Percentiles rank a stretch among this genome's conserved stretches.
Conservation (phyloP, 352 stramenopile genomes). For the Thalassiosira livingstoniorum region DNA sequence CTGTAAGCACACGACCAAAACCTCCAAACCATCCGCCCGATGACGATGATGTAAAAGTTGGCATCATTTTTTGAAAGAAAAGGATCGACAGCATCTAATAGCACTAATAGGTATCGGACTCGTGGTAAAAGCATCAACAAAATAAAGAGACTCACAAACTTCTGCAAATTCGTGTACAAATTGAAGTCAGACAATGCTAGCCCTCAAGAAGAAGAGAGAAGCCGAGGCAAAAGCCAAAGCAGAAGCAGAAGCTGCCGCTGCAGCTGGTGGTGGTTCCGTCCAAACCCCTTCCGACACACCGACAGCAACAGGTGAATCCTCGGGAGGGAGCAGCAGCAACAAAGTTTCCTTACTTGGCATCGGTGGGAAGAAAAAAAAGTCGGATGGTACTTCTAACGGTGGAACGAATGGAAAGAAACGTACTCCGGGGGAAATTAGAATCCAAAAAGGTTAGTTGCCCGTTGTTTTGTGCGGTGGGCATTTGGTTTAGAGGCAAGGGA, state of each 20-base stretch:
- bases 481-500: no score
- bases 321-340: constrained; percentile 9
- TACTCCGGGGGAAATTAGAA: constrained; percentile 96
- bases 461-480: constrained; percentile 16
- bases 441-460: constrained; percentile 93
- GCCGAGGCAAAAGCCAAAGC: constrained; percentile 75
- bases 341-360: constrained; percentile 75
- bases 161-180: no score
- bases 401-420: constrained; percentile 83
- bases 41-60: no score
- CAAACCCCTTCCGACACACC: constrained; percentile 18
- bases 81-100: no score
- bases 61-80: no score
- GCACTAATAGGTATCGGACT: no score
- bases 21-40: no score
- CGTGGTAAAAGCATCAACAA: no score
- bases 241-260: constrained; percentile 55
- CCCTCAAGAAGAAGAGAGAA: constrained; percentile 85
- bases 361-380: constrained; percentile 82
- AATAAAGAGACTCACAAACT: no score
- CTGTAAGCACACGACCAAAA: no score
- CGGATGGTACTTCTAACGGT: constrained; percentile 47
- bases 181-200: constrained; percentile 81
- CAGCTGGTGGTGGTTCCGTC: constrained; percentile 8
- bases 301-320: constrained; percentile 28